Base-by-base conservation (phyloP, 1,139 yeast genomes). In the Magnusiomyces ingens region DNA sequence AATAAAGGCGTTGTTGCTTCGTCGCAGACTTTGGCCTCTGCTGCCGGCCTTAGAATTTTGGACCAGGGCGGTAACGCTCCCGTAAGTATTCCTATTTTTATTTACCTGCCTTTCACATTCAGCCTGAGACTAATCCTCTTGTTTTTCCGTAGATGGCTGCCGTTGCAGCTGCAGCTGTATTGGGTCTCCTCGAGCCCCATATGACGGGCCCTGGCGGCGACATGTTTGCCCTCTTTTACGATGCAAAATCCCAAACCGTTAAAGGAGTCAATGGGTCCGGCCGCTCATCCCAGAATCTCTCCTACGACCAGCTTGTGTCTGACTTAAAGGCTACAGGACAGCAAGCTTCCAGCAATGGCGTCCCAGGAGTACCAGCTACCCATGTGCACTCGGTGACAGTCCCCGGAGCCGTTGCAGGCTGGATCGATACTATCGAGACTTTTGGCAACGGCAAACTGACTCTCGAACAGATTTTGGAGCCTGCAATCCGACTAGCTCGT, bases 131-230 rank as follows among this genome's bases (percentile, higher is more conserved):
- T 13, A 13, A 40, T 35, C 17, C 32, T 10, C 22, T n/a, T 29
- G 22, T 13, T 5, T 8, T 41, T 17, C 10, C 18, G 2, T 44
- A 52, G 84, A 81, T 64, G 66, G 95, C 95, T 1, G 84, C 88
- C 10, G 85, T 87, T 37, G 95, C 93, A 0, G 81, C 83, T 35
- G 81, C 90, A 5, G 93, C 95, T 3, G 87, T 84, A 5, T 72
- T 87, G 45, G 78, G 85, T 57, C 79, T 86, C 12, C 71, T 83
- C 2, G 95, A 87, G 64, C 94, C 95, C 0, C 77, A 79, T 36
- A 82, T 88, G 58, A 86, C 93, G 0, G 94, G 94, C 13, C 77
- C 86, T 53, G 95, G 95, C 2, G 95, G 95, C 36, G 95, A 87
- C 65, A 83, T 87, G 57, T 87, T 85, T 71, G 80, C 83, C 1